Base-by-base conservation (phyloP, 192 early-diverging fungal species). In the Coemansia sp. region DNA sequence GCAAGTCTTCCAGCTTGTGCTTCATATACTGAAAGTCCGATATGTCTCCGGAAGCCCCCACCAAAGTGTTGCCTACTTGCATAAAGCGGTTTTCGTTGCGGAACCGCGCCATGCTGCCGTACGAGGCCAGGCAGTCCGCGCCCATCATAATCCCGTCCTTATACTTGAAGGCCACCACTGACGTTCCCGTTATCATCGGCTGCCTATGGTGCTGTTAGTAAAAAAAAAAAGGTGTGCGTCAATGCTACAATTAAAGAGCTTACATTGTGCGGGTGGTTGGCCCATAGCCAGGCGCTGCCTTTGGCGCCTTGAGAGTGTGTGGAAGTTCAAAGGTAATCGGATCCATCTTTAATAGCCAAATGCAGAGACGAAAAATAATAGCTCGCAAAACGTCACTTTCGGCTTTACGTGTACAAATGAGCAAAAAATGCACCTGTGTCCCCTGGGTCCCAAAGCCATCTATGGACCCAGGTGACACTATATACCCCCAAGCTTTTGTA, bases 111-210 rank as follows among this genome's bases (percentile, higher is more conserved):
- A 96, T 63, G 14, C 88, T 90, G 49, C 96, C 96, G 69, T 94
- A 98, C 12, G 96, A 97, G 28, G 88, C 96, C 46, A 98, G 79
- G 62, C 87, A 93, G 70, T 98, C 96, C 11, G 93, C 90, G 6
- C 92, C 92, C 72, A 98, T 83, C 88, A 98, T 96, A 34, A 98
- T 83, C 51, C 96, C 96, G 58, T 94, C 93, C 70, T 93, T 95
- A 84, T 90, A 98, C 79, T 92, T 90, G 67, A 98, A 81, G 40
- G 84, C 96, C 38, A 98, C 62, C 26, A 97, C 90, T 34, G 94
- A 96, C 8, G 93, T 93, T 60, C 94, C 94, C 14, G 92, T 95
- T 14, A 98, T 89, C 31, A 93, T 81, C 16, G 96, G 96, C 60
- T 15, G 46, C 48, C 73, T 76, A 76, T 16, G 18, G 9, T 48